Conservation (phyloP, 108 stramenopile species). For the Nannochloropsis salina region DNA sequence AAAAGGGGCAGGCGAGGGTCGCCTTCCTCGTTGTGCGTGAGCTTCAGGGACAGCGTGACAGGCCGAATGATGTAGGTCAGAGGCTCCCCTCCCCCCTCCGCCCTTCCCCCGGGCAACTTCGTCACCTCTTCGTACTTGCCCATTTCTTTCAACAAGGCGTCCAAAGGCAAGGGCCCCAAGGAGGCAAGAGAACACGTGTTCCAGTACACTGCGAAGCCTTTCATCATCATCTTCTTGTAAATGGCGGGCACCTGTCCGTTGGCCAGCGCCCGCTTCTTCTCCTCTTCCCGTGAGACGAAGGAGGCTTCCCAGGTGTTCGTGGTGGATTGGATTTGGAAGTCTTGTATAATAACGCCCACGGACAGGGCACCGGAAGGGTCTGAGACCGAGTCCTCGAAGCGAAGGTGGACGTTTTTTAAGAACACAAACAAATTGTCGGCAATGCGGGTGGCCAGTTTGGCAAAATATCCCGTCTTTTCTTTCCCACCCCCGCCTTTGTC, state of each 20-base stretch:
- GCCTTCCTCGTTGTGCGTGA: neutral
- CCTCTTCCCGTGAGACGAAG: neutral
- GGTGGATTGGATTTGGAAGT: neutral
- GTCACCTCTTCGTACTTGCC: neutral
- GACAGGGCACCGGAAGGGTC: neutral
- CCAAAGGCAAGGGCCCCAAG: neutral
- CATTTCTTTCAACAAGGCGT: constrained; percentile 15
- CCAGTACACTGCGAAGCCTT: neutral
- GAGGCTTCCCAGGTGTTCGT: neutral
- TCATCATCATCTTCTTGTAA: constrained; percentile 11
- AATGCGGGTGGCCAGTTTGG: constrained; percentile 41
- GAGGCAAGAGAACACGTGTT: neutral
- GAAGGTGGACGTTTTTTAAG: constrained; percentile 40
- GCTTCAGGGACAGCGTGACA: neutral
- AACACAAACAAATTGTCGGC: constrained; percentile 46
- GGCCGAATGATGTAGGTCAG: constrained; percentile 7
- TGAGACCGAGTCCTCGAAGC: constrained; percentile 23
- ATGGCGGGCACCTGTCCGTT: neutral
- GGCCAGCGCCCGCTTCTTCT: neutral
- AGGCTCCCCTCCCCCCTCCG: neutral
- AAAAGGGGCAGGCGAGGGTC: neutral
- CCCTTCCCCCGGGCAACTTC: neutral
- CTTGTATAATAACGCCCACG: neutral
- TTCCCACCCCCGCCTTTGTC: neutral
- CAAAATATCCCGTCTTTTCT: constrained; percentile 36